These are phyloP conservation scores for Madurella fahalii DNA, from an alignment of 2,329 filamentous ascomycete genomes.

Conservation along the genomic window DNA sequence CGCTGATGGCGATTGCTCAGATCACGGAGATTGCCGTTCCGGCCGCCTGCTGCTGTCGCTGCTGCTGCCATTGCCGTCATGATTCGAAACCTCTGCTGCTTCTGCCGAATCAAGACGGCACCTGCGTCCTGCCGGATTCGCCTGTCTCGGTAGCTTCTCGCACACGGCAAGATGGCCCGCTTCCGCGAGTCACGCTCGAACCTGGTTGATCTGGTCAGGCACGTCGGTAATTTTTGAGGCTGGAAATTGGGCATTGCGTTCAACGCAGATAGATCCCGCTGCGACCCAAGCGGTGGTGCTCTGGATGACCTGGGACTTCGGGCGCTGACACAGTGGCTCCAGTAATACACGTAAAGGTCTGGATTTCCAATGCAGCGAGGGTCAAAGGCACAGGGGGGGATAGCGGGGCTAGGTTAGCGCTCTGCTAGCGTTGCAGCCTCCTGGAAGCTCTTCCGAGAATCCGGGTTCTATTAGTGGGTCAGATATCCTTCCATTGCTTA, in stretches of 20 bases:
- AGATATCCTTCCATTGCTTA: neutral
- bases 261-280: no score
- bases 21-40: constrained; percentile 19
- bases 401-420: neutral
- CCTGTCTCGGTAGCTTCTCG: neutral
- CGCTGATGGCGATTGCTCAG: constrained; percentile 8
- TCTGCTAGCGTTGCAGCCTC: neutral
- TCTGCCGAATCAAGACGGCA: constrained; percentile 3
- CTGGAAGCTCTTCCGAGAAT: neutral
- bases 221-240: no score
- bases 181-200: no score
- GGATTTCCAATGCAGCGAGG: neutral
- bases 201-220: no score
- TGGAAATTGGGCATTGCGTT: no score
- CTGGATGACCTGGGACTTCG: no score
- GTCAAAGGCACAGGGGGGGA: neutral
- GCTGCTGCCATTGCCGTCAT: constrained; percentile 7
- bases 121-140: constrained; percentile 1
- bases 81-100: neutral
- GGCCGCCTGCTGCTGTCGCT: constrained; percentile 1
- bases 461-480: neutral
- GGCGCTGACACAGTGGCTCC: no score
- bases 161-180: no score
- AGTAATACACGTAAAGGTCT: no score
- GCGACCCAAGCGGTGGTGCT: no score